Evolutionary conservation across 1,284 basidiomycete species (phyloP).

Genomic region (Sphagnurus paluster): DNA sequence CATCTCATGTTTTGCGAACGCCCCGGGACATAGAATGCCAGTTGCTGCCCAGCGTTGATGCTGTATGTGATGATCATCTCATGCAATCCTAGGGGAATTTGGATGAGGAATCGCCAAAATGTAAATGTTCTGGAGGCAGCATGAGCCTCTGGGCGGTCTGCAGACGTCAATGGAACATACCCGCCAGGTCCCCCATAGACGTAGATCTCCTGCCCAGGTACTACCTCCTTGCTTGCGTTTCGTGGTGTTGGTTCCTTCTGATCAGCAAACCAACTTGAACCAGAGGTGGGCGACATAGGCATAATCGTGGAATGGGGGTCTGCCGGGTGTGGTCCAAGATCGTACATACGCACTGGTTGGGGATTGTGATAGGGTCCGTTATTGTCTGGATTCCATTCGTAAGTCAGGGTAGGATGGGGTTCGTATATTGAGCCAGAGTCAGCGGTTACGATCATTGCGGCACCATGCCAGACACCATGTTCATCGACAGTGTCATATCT

Average conservation of each 20-base stretch:
- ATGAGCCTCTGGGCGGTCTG: conserved; percentile 6
- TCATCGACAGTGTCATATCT: conserved; percentile 86
- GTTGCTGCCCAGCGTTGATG: conserved; percentile 75
- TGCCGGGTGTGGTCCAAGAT: conserved; percentile 70
- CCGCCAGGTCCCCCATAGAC: conserved; percentile 72
- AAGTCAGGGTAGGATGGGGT: conserved; percentile 73
- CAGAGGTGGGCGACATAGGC: conserved; percentile 24
- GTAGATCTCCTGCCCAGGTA: conserved; percentile 76
- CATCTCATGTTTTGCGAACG: conserved; percentile 86
- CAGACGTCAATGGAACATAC: conserved; percentile 34
- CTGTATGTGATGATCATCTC: conserved; percentile 85
- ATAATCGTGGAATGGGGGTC: conserved; percentile 57
- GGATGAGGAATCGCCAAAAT: conserved; percentile 94
- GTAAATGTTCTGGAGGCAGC: conserved; percentile 68
- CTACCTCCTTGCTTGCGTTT: conserved; percentile 41
- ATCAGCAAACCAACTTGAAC: conserved; percentile 17
- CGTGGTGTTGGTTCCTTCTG: conserved; percentile 23
- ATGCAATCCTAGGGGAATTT: conserved; percentile 70
- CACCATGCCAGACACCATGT: conserved; percentile 81
- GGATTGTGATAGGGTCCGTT: conserved; percentile 18
- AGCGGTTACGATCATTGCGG: conserved; percentile 81
- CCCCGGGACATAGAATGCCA: conserved; percentile 86
- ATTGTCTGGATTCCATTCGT: conserved; percentile 72
- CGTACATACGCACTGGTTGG: conserved; percentile 39
- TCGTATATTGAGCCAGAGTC: conserved; percentile 82